These are phyloP conservation scores for Gremmenia infestans DNA, from an alignment of 2,329 filamentous ascomycete genomes.

Conservation along the genomic window DNA sequence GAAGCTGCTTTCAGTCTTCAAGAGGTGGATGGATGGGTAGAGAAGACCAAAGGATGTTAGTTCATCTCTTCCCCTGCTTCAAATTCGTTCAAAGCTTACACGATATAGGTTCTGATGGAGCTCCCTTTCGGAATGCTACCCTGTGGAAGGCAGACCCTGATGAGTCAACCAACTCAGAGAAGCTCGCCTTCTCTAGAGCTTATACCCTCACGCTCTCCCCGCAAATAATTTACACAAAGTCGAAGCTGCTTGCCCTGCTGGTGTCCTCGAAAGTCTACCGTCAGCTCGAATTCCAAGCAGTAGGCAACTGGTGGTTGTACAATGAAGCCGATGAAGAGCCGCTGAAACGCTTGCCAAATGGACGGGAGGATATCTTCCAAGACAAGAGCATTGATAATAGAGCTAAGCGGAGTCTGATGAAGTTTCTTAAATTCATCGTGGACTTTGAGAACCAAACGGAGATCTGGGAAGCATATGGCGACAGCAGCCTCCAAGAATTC, in stretches of 20 bases:
- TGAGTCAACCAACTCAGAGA: slow-evolving; percentile 32
- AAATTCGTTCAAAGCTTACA: background rate
- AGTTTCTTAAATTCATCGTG: slow-evolving; percentile 83
- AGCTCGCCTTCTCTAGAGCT: slow-evolving; percentile 60
- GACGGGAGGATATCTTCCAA: slow-evolving; percentile 85
- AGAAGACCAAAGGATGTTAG: slow-evolving; percentile 35
- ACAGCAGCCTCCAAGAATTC: slow-evolving; percentile 52
- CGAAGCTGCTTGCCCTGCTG: slow-evolving; percentile 69
- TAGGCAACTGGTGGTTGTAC: slow-evolving; percentile 88
- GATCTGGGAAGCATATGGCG: slow-evolving; percentile 54
- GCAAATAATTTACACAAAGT: slow-evolving; percentile 80
- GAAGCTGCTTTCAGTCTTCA: slow-evolving; percentile 83
- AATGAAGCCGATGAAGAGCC: slow-evolving; percentile 12
- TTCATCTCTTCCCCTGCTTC: background rate
- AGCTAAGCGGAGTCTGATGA: slow-evolving; percentile 84
- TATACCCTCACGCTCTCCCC: slow-evolving; percentile 84
- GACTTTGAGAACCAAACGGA: slow-evolving; percentile 60
- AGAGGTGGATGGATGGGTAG: slow-evolving; percentile 73
- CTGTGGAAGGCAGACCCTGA: slow-evolving; percentile 23
- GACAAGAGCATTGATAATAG: slow-evolving; percentile 70
- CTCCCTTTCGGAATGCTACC: slow-evolving; percentile 26
- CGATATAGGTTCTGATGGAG: slow-evolving; percentile 20
- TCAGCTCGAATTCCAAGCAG: slow-evolving; percentile 88
- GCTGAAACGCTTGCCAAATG: slow-evolving; percentile 74
- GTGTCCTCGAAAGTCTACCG: slow-evolving; percentile 86